phyloP scores from a whole-genome alignment of 495 filamentous ascomycete genomes.

The Hyphodiscus hymeniophilus region DNA sequence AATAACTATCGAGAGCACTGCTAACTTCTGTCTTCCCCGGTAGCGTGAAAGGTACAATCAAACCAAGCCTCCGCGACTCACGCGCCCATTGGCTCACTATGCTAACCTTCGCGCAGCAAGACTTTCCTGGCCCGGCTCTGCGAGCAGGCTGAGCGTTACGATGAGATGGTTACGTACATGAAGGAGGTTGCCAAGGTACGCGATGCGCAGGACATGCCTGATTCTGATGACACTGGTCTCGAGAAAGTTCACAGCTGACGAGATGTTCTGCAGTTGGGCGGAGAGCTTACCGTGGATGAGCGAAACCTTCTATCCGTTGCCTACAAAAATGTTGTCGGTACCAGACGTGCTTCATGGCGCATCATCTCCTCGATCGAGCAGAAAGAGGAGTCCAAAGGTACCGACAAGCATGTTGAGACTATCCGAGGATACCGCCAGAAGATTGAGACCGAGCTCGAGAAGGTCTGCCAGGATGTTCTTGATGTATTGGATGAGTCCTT shows the following conservation, averaged over 20 bases:
- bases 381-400: constrained; percentile 99
- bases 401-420: constrained; percentile 90
- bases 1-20: not conserved
- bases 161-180: constrained; percentile 99
- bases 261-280: constrained; percentile 58
- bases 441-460: constrained; percentile 96
- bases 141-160: constrained; percentile 99
- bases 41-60: constrained; percentile 76
- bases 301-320: constrained; percentile 98
- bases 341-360: constrained; percentile 97
- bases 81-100: not conserved
- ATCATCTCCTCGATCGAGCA: constrained; percentile 99
- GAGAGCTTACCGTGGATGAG: constrained; percentile 95
- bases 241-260: constrained; percentile 7
- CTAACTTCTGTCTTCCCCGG: constrained; percentile 26
- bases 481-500: constrained; percentile 90
- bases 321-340: constrained; percentile 99
- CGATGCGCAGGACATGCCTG: constrained; percentile 2
- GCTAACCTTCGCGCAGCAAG: constrained; percentile 61
- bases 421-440: constrained; percentile 98
- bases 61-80: not conserved
- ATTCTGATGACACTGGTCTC: not conserved
- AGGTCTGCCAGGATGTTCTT: constrained; percentile 97
- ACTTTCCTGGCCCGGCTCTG: constrained; percentile 99
- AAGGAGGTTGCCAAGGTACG: constrained; percentile 99